A percentile compares a stretch with the other conserved stretches of the same genome.
phyloP scores from a whole-genome alignment of 2,329 filamentous ascomycete species.

The Colletotrichum sojae region DNA sequence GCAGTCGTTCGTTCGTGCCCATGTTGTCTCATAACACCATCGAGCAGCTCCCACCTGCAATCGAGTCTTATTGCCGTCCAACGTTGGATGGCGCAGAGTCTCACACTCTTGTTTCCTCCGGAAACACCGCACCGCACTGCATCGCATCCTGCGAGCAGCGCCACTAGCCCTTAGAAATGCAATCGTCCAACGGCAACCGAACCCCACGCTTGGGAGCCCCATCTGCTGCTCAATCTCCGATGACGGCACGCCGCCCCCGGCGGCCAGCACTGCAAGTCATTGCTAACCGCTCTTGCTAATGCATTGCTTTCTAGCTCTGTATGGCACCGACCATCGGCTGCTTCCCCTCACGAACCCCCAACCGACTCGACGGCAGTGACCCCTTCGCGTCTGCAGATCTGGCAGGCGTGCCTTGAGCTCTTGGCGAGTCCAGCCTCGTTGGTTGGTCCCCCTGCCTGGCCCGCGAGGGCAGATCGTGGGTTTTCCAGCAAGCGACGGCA shows the following conservation, averaged over 20 bases:
- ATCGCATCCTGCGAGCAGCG: no score
- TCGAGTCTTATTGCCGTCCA: conserved; percentile 20
- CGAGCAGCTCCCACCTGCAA: neutral
- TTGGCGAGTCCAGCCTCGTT: conserved; percentile 15
- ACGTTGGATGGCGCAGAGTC: conserved; percentile 16
- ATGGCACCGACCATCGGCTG: conserved; percentile 26
- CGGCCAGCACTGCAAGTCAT: conserved; percentile 26
- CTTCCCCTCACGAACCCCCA: conserved; percentile 10
- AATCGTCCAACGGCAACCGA: conserved; percentile 32
- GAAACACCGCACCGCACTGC: neutral
- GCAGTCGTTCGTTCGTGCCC: neutral
- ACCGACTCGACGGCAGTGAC: conserved; percentile 5
- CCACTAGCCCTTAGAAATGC: conserved; percentile 29
- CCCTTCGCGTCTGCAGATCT: conserved; percentile 28
- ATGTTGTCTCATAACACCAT: conserved; percentile 27
- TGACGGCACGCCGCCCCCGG: conserved; percentile 33
- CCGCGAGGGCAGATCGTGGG: conserved; percentile 3
- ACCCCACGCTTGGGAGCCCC: conserved; percentile 32
- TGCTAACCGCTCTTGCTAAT: conserved; percentile 26
- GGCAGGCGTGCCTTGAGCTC: conserved; percentile 12
- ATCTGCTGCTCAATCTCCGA: conserved; percentile 35
- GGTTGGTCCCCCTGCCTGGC: conserved; percentile 7
- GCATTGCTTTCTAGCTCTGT: neutral
- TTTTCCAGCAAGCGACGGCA: conserved; percentile 31
- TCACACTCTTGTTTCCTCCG: conserved; percentile 18